Evolutionary conservation across 768 basidiomycete species (phyloP).

Genomic region (Omphalotus guepiniiformis): DNA sequence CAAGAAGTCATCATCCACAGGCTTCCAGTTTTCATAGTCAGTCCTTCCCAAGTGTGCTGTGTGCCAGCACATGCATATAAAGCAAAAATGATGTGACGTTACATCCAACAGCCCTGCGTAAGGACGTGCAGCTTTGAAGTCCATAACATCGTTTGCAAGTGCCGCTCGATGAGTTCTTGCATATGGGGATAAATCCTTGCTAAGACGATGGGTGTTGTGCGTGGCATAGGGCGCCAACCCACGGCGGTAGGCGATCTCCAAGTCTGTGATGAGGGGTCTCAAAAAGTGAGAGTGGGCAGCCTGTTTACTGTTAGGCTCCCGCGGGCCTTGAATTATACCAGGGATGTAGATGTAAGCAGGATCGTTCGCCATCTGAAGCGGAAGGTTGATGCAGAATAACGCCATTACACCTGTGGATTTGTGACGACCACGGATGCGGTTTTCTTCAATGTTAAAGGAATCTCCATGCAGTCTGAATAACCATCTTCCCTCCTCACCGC

Average conservation of each 20-base stretch:
- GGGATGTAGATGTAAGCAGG: conserved; percentile 6
- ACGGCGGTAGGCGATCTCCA: conserved; percentile 1
- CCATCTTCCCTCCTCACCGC: conserved; percentile 4
- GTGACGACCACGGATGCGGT: not conserved
- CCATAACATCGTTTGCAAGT: not conserved
- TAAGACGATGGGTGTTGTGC: not conserved
- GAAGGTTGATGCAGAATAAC: conserved; percentile 6
- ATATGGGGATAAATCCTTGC: not conserved
- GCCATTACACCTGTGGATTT: conserved; percentile 7
- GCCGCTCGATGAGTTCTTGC: conserved; percentile 1
- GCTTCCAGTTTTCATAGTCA: conserved; percentile 15
- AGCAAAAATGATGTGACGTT: not conserved
- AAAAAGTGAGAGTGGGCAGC: conserved; percentile 9
- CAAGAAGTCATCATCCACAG: conserved; percentile 8
- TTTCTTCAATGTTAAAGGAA: conserved; percentile 5
- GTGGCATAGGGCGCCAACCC: not conserved
- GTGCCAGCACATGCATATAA: conserved; percentile 1
- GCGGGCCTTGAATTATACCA: conserved; percentile 8
- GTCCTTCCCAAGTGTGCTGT: not conserved
- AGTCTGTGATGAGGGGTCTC: conserved; percentile 1
- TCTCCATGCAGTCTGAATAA: conserved; percentile 4
- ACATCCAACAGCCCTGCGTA: not conserved
- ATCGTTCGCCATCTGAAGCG: conserved; percentile 2
- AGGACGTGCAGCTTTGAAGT: conserved; percentile 1
- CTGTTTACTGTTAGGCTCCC: not conserved